Percentiles rank a stretch among this genome's conserved stretches.
Evolutionary conservation across 805 yeast genomes (phyloP).

Genomic region (Zygosaccharomyces bailii): DNA sequence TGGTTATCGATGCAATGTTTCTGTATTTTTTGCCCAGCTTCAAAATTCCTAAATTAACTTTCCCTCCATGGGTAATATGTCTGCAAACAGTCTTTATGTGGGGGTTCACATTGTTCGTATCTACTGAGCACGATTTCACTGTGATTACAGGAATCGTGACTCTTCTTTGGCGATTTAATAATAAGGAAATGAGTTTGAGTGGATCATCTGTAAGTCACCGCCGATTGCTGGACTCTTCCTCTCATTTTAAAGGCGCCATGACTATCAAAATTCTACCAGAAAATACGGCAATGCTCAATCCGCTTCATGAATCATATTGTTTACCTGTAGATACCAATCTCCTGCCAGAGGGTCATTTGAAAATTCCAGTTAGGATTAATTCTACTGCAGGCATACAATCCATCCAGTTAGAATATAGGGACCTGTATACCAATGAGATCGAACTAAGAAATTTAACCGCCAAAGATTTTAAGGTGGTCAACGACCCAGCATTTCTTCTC

Average conservation of each 20-base stretch:
- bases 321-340: conserved; percentile 38
- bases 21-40: conserved; percentile 69
- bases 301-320: conserved; percentile 65
- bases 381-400: conserved; percentile 69
- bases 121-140: conserved; percentile 50
- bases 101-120: conserved; percentile 51
- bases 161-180: conserved; percentile 42
- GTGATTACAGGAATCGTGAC: conserved; percentile 41
- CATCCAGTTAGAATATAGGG: conserved; percentile 60
- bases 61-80: conserved; percentile 54
- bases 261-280: conserved; percentile 88
- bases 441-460: conserved; percentile 52
- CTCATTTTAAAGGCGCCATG: conserved; percentile 79
- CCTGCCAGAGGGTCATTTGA: conserved; percentile 24
- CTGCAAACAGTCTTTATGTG: conserved; percentile 46
- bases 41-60: conserved; percentile 70
- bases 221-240: conserved; percentile 27
- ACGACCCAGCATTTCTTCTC: conserved; percentile 16
- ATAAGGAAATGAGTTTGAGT: conserved; percentile 49
- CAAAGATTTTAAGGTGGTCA: conserved; percentile 45
- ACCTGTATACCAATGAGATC: conserved; percentile 50
- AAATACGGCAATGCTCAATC: conserved; percentile 80
- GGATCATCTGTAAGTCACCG: conserved; percentile 43
- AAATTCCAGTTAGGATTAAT: conserved; percentile 71
- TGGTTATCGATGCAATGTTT: conserved; percentile 67